Evolutionary conservation across 495 filamentous ascomycete genomes (phyloP).

Genomic region (Oleoguttula mirabilis): DNA sequence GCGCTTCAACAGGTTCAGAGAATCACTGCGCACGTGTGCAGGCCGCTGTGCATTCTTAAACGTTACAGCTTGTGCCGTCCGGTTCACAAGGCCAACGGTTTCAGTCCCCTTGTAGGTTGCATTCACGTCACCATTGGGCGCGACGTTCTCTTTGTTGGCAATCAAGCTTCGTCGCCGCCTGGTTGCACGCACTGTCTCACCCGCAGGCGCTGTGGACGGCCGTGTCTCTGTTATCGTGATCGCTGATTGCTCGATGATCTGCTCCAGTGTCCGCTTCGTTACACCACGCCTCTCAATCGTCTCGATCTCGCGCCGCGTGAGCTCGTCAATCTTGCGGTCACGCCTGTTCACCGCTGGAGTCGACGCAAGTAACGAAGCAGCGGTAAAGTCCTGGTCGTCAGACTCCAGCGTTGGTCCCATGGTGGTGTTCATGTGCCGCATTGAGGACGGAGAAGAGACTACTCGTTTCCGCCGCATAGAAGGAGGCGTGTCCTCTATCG

Average conservation of each 20-base stretch:
- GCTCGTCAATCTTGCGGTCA: conserved; percentile 42
- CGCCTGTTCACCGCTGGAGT: conserved; percentile 38
- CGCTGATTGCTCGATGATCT: conserved; percentile 41
- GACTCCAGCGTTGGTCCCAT: not conserved
- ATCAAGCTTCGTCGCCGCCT: conserved; percentile 5
- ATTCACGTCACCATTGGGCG: conserved; percentile 7
- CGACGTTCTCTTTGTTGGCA: conserved; percentile 22
- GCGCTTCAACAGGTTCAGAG: conserved; percentile 51
- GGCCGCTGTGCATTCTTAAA: conserved; percentile 18
- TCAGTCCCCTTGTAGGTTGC: conserved; percentile 34
- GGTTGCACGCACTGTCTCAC: not conserved
- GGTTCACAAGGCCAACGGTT: conserved; percentile 21
- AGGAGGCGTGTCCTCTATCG: conserved; percentile 35
- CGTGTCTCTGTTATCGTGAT: not conserved
- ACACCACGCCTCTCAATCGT: conserved; percentile 45
- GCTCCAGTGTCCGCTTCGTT: conserved; percentile 44
- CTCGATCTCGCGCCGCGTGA: conserved; percentile 48
- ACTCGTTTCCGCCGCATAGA: conserved; percentile 15
- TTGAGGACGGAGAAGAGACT: conserved; percentile 2
- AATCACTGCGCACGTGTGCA: conserved; percentile 39
- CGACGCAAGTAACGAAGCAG: conserved; percentile 47
- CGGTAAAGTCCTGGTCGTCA: conserved; percentile 46
- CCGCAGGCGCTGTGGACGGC: not conserved
- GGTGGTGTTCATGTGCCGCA: conserved; percentile 16
- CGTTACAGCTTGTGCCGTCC: conserved; percentile 18